Evolutionary conservation across 345 rosid species (phyloP), one percentile per base, ranked within the genome.

Genomic region (Citrus australasica): DNA sequence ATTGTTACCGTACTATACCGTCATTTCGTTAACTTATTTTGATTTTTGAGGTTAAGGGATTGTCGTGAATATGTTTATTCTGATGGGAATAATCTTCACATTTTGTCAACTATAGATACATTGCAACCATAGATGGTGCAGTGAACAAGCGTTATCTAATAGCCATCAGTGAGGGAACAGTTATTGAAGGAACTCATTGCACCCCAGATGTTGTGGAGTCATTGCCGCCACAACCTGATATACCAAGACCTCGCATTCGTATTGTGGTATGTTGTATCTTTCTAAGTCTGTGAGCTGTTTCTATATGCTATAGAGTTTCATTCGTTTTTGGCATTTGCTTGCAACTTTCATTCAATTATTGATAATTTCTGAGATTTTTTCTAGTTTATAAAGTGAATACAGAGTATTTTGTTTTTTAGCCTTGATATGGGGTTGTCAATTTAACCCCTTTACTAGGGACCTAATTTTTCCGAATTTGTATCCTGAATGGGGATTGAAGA

Each of bases 141-240:
- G 93, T 96, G 59, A 86, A 78, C 74, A 93, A 87, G 75, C 87
- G 86, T 14, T 92, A 95, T 79, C 84, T 95, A 68, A 69, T 89
- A 77, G 86, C 92, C 81, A 86, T 93, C 74, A 88, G 93, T 67
- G 88, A 88, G 72, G 97, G 97, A 53, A 88, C 97, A 53, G 62
- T 89, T 9, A 84, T 96, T 74, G 97, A 94, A 24, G 97, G 97
- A 67, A 79, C 88, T 66, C 97, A 80, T 58, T 94, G 99, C 84
- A 85, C 83, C 68, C 99, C 99, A 25, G 99, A 93, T 79, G 89
- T 87, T 68, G 97, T 96, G 79, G 99, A 94, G 88, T 71, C 92
- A 82, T 85, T 96, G 78, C 95, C 97, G 16, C 83, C 79, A 66
- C 97, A 96, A 79, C 91, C 92, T 76, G 92, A 91, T 80, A 80